Base-by-base conservation (phyloP, 805 yeast species). In the Cyberlindnera petersonii region DNA sequence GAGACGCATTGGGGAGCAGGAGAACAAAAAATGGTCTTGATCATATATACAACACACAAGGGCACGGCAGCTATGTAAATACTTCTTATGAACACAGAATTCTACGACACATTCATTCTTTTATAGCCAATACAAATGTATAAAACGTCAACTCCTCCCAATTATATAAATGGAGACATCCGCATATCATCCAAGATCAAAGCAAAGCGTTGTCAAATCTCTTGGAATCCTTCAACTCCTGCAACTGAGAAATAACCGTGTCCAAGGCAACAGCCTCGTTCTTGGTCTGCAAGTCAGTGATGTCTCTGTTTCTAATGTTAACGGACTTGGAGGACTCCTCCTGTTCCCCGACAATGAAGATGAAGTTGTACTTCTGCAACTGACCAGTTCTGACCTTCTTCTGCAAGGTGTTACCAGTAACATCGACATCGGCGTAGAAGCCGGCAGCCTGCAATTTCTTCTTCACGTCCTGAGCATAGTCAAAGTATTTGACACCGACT, bases 311-410 rank as follows among this genome's bases (percentile, higher is more conserved):
- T 77, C 99, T 87, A 52, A 93, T 84, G 63, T 93, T 93, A 53
- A 93, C 99, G 51, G 89, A 73, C 48, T 75, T 65, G 52, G 79
- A 76, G 48, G 69, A 68, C 72, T 83, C 76, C 71, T 93, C 99
- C 59, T 86, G 88, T 62, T 86, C 96, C 66, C 99, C 99, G 50
- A 93, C 98, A 63, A 88, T 85, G 66, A 91, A 88, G 59, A 91
- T 85, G 69, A 88, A 93, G 75, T 93, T 93, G 72, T 88, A 93
- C 66, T 85, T 88, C 69, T 82, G 80, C 60, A 91, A 60, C 75
- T 93, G 98, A 58, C 97, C 98, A 54, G 77, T 85, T 77, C 98
- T 87, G 46, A 93, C 88, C 82, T 93, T 93, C 91, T 93, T 93
- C 65, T 86, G 96, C 65, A 93, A 75, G 40, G 99, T 93, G 75